Evolutionary conservation across 805 yeast species (phyloP).

Genomic region (Barnettozyma vustinii): DNA sequence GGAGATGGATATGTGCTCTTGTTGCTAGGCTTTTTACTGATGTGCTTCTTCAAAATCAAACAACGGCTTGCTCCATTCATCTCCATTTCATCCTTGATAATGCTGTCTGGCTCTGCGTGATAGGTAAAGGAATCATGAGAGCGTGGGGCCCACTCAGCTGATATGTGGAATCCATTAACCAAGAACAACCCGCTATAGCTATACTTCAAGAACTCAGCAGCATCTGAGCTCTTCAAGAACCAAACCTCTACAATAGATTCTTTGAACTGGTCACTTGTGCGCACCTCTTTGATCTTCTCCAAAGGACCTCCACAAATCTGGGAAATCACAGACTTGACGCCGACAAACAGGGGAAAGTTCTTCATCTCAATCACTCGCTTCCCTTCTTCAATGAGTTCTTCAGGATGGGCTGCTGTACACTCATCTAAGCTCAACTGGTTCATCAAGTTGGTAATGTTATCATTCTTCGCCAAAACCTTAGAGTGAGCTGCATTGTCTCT

Average conservation of each 20-base stretch:
- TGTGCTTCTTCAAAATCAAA: slow-evolving; percentile 41
- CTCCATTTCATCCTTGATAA: slow-evolving; percentile 28
- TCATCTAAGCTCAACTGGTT: neutral
- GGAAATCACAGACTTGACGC: slow-evolving; percentile 44
- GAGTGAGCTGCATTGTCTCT: slow-evolving; percentile 4
- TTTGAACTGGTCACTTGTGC: slow-evolving; percentile 20
- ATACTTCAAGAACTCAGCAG: slow-evolving; percentile 46
- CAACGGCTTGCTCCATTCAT: slow-evolving; percentile 49
- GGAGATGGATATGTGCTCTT: slow-evolving; percentile 38
- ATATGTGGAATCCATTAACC: slow-evolving; percentile 51
- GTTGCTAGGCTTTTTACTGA: slow-evolving; percentile 19
- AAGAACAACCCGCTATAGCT: slow-evolving; percentile 48
- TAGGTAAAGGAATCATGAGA: neutral
- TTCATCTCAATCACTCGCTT: slow-evolving; percentile 32
- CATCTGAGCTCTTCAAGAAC: slow-evolving; percentile 50
- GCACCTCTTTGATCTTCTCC: slow-evolving; percentile 35
- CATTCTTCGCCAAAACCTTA: neutral
- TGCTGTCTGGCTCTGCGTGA: slow-evolving; percentile 16
- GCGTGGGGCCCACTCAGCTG: slow-evolving; percentile 39
- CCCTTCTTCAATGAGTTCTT: slow-evolving; percentile 4
- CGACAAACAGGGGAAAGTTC: slow-evolving; percentile 38
- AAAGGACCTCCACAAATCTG: slow-evolving; percentile 68
- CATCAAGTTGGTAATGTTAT: slow-evolving; percentile 1
- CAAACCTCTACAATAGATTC: slow-evolving; percentile 36
- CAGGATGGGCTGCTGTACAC: neutral